phyloP scores from a whole-genome alignment of 208 protist genomes.

The Blechomonas ayalai region DNA sequence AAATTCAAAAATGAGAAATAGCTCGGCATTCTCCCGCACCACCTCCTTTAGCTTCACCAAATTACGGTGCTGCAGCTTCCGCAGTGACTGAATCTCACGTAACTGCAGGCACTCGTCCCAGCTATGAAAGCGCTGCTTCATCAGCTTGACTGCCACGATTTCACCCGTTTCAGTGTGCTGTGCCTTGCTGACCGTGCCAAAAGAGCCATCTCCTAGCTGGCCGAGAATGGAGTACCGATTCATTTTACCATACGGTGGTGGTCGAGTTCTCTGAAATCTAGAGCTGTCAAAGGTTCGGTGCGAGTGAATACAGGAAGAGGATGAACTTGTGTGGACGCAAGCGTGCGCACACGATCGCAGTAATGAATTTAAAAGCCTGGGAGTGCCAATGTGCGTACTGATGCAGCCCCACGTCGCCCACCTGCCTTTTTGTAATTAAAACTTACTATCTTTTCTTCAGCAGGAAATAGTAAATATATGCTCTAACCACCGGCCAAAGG shows the following conservation, averaged over 20 bases:
- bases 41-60: slow-evolving; percentile 97
- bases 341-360: too few relatives aligned
- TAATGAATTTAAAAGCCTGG: too few relatives aligned
- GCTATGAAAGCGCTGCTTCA: slow-evolving; percentile 97
- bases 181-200: slow-evolving; percentile 94
- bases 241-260: too few relatives aligned
- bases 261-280: background rate
- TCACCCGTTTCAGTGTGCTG: slow-evolving; percentile 86
- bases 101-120: slow-evolving; percentile 98
- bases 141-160: slow-evolving; percentile 98
- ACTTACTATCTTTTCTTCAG: too few relatives aligned
- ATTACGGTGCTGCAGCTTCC: slow-evolving; percentile 96
- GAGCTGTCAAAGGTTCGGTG: too few relatives aligned
- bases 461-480: too few relatives aligned
- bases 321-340: too few relatives aligned
- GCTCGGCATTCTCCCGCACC: slow-evolving; percentile 95
- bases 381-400: too few relatives aligned
- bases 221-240: slow-evolving; percentile 94
- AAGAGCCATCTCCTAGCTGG: slow-evolving; percentile 96
- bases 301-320: too few relatives aligned
- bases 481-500: too few relatives aligned
- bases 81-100: slow-evolving; percentile 94
- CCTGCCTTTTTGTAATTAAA: too few relatives aligned
- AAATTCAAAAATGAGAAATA: slow-evolving; percentile 98
- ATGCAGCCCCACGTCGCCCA: too few relatives aligned